Base-by-base conservation (phyloP, 192 early-diverging fungal species). In the Linderina pennispora region DNA sequence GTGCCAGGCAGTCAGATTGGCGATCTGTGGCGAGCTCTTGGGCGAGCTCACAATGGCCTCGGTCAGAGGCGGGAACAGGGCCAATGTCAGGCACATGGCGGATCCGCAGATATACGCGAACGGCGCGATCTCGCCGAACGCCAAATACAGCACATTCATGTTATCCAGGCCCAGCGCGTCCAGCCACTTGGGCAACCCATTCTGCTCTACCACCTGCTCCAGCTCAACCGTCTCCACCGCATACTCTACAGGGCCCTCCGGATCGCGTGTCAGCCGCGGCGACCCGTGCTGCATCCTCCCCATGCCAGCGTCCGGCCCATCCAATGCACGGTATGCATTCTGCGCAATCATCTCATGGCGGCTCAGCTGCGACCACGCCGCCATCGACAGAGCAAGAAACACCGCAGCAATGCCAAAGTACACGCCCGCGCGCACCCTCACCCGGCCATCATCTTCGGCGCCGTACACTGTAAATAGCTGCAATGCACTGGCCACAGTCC, bases 51-150 rank as follows among this genome's bases (percentile, higher is more conserved):
- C 53, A 14, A 89, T 68, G 11, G 83, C 75, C 14, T 80, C 69
- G 8, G 87, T 90, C 23, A 90, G 65, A 11, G 86, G 82, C 3
- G 88, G 88, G 53, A 85, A 90, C 13, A 88, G 61, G 5, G 78
- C 74, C 10, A 90, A 45, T 0, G 88, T 90, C 43, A 86, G 68
- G 22, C 56, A 41, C 59, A 85, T 86, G 15, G 80, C 71, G 9
- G 80, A 52, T 1, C 69, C 74, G 15, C 83, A 67, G 8, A 79
- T 51, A 9, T 18, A 39, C 5, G 37, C 53, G 35, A 47, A 60
- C 1, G 68, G 60, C 41, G 43, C 16, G 1, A 55, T 50, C 28
- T 72, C 56, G 2, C 16, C n/a, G 11, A 33, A 46, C 1, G 68
- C 60, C 17, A 32, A 44, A 22, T 56, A 64, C 9, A 60, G 24